Evolutionary conservation across 2,329 filamentous ascomycete species (phyloP), one percentile per base, ranked within the genome.

Genomic region (Lecanoromycetidae sp.): DNA sequence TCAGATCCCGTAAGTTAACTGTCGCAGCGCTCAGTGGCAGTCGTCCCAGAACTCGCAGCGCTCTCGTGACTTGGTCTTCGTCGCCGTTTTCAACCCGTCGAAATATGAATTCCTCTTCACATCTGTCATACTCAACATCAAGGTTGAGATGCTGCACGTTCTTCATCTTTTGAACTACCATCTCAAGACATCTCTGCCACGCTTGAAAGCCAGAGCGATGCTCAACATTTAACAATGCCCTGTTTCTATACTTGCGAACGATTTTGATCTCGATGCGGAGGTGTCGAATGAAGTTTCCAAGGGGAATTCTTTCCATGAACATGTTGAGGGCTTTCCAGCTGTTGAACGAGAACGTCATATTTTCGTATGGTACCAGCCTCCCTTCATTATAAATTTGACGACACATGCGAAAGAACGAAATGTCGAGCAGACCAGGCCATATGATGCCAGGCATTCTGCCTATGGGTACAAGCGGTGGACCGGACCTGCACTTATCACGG

Each of bases 301-400:
- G 9, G 12, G 25, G 15, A 25, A 12, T 29, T 19, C 17, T 15
- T 17, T 20, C 22, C 10, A 30, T 26, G 15, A 43, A 33, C 5
- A 4, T 15, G 6, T 9, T 19, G 25, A 44, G 40, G 7, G 30
- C 22, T 8, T 32, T 13, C 8, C 15, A 9, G 6, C n/a, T 19
- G 22, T 20, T 8, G 26, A 44, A 44, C 15, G 40, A 30, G 40
- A 44, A 44, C 26, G 17, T 17, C 4, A 5, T 30, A 9, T 13
- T 15, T 15, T 13, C 33, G 9, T 19, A 23, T 13, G 25, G 40
- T 13, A 44, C 26, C 25, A 20, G 5, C 4, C 13, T 19, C 7
- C 26, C 40, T 33, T 44, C 40, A 27, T 15, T 13, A 23, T 44
- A 33, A 10, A 44, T 44, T 17, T 44, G 40, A 10, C 27, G 22